Conservation (phyloP, 2,329 filamentous ascomycete species). For the Monascus ruber region DNA sequence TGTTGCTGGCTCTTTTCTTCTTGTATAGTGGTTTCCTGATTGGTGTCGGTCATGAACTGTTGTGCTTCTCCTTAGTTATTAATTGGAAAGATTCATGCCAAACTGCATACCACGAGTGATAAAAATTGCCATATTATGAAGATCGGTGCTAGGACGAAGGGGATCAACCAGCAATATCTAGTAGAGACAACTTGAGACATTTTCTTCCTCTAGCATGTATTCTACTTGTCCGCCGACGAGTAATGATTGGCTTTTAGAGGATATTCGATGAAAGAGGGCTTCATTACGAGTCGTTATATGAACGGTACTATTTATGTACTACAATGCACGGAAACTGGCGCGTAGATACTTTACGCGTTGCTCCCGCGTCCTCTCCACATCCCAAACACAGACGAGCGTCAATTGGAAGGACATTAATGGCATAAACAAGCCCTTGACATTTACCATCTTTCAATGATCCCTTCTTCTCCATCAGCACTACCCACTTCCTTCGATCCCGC, state of each 20-base stretch:
- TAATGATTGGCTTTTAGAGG: too few relatives aligned
- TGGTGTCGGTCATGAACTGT: constrained; percentile 1
- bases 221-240: too few relatives aligned
- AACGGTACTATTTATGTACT: too few relatives aligned
- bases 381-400: background rate
- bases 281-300: too few relatives aligned
- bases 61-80: background rate
- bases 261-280: too few relatives aligned
- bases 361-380: background rate
- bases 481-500: constrained; percentile 42
- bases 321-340: too few relatives aligned
- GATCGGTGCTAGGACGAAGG: too few relatives aligned
- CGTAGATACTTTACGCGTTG: too few relatives aligned
- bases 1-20: constrained; percentile 5
- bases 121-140: too few relatives aligned
- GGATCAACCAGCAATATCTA: too few relatives aligned
- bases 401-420: background rate
- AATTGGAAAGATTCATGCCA: background rate
- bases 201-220: too few relatives aligned
- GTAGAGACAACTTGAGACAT: too few relatives aligned
- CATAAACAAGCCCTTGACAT: background rate
- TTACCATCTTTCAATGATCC: constrained; percentile 19
- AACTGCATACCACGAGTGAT: background rate
- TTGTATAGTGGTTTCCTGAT: constrained; percentile 12
- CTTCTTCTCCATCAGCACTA: constrained; percentile 21